Percentiles rank a stretch among this genome's conserved stretches.
Evolutionary conservation across 176 grass and related monocot species (phyloP).

Genomic region (Olyra latifolia): DNA sequence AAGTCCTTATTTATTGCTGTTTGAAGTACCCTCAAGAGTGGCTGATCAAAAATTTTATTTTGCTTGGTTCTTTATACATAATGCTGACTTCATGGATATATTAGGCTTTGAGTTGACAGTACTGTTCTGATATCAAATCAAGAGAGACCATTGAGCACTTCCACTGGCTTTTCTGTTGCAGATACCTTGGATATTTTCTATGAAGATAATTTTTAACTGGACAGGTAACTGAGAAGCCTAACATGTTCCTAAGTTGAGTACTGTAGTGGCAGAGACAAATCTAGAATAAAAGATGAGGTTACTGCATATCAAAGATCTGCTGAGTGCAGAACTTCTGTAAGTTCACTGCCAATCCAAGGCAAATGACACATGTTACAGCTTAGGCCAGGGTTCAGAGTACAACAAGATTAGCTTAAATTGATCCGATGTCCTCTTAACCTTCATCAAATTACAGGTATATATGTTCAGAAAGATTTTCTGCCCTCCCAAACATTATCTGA

Average conservation of each 20-base stretch:
- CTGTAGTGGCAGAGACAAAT: neutral
- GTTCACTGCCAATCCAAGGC: neutral
- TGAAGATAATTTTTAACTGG: neutral
- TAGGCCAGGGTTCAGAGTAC: neutral
- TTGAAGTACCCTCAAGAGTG: neutral
- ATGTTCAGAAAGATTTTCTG: neutral
- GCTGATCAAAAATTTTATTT: neutral
- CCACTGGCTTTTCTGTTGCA: slow-evolving; percentile 2
- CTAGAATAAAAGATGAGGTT: neutral
- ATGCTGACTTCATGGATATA: slow-evolving; percentile 20
- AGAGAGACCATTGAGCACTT: neutral
- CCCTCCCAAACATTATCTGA: neutral
- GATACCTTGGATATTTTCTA: neutral
- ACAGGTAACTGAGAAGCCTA: neutral
- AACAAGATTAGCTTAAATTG: neutral
- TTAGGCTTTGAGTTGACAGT: neutral
- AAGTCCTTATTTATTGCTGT: neutral
- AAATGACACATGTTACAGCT: slow-evolving; percentile 11
- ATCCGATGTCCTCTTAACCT: neutral
- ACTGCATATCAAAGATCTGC: neutral
- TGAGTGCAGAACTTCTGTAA: neutral
- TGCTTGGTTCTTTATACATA: neutral
- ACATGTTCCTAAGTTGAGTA: neutral
- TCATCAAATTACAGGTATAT: neutral
- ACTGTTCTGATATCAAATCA: slow-evolving; percentile 16